Conservation (phyloP, 78 protist genomes). For the Emiliania huxleyi region DNA sequence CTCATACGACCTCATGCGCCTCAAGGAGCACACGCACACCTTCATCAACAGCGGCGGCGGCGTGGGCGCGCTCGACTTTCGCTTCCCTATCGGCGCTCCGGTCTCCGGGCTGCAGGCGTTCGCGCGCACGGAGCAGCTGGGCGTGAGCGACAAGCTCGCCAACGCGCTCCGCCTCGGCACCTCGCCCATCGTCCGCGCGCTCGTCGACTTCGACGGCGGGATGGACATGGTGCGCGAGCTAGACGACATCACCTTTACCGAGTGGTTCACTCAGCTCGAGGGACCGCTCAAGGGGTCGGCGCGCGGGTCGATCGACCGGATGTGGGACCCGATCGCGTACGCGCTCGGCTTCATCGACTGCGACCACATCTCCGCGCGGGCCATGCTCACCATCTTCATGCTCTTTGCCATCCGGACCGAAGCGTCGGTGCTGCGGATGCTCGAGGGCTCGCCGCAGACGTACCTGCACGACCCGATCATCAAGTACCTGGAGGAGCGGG, state of each 20-base stretch:
- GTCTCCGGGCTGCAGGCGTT: conserved; percentile 35
- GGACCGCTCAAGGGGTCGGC: conserved; percentile 14
- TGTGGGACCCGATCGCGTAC: conserved; percentile 57
- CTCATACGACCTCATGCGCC: neutral
- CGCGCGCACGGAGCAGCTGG: conserved; percentile 26
- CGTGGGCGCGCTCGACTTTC: conserved; percentile 47
- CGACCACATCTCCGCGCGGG: conserved; percentile 46
- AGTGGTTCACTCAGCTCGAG: conserved; percentile 9
- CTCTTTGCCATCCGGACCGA: conserved; percentile 39
- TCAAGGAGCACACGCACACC: conserved; percentile 52
- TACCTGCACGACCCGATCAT: conserved; percentile 40
- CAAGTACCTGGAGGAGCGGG: conserved; percentile 42
- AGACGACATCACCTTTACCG: conserved; percentile 46
- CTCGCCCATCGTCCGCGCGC: conserved; percentile 35
- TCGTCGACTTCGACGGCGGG: conserved; percentile 42
- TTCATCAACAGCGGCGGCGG: conserved; percentile 39
- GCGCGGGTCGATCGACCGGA: conserved; percentile 34
- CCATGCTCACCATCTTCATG: conserved; percentile 48
- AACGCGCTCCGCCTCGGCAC: conserved; percentile 46
- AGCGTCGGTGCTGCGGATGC: conserved; percentile 37
- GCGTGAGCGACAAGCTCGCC: conserved; percentile 24
- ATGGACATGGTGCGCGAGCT: conserved; percentile 47
- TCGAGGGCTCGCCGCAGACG: conserved; percentile 37
- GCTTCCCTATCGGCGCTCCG: conserved; percentile 40
- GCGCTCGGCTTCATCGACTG: conserved; percentile 55